phyloP scores from a whole-genome alignment of 805 yeast species.

The Komagataella phaffii region DNA sequence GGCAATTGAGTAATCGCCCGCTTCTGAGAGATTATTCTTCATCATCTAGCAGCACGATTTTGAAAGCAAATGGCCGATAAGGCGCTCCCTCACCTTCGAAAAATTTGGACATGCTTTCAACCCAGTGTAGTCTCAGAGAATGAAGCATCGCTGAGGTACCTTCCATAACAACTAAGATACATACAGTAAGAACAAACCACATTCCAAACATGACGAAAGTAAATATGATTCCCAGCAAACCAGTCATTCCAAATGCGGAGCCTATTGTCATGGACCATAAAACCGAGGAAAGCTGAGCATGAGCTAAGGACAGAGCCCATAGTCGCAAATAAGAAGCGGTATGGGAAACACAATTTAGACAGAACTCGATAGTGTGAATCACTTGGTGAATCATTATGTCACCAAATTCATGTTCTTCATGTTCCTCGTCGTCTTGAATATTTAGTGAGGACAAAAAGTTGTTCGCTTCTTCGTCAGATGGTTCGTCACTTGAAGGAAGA shows the following conservation, averaged over 20 bases:
- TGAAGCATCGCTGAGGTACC: slow-evolving; percentile 99
- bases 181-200: slow-evolving; percentile 91
- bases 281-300: slow-evolving; percentile 90
- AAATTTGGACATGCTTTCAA: slow-evolving; percentile 96
- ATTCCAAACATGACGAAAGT: slow-evolving; percentile 76
- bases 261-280: slow-evolving; percentile 92
- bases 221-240: slow-evolving; percentile 53
- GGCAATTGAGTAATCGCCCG: background rate
- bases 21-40: background rate
- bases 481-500: slow-evolving; percentile 13
- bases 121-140: slow-evolving; percentile 98
- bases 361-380: slow-evolving; percentile 94
- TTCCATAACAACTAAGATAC: slow-evolving; percentile 91
- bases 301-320: slow-evolving; percentile 97
- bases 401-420: slow-evolving; percentile 61
- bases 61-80: slow-evolving; percentile 78
- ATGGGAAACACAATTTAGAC: slow-evolving; percentile 95
- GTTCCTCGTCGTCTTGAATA: slow-evolving; percentile 38
- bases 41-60: slow-evolving; percentile 3
- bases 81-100: slow-evolving; percentile 94
- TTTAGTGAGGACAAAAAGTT: slow-evolving; percentile 18
- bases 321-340: slow-evolving; percentile 93
- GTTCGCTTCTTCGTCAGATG: slow-evolving; percentile 10
- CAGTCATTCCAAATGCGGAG: slow-evolving; percentile 54
- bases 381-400: slow-evolving; percentile 95